Evolutionary conservation across 2,329 filamentous ascomycete species (phyloP).

Genomic region (Cytospora schulzeri): DNA sequence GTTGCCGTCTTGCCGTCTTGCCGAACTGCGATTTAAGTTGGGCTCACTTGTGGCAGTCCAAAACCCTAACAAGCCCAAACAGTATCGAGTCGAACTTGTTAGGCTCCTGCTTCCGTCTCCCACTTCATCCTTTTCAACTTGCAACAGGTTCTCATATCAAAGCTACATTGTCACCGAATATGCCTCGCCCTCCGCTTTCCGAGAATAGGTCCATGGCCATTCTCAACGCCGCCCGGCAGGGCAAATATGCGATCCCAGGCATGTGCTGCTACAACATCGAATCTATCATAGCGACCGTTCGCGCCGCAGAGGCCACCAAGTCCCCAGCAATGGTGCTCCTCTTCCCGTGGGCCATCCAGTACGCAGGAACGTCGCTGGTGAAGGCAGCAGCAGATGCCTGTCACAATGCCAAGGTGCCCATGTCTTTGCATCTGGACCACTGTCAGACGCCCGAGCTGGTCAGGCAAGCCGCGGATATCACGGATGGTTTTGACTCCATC

Average conservation of each 20-base stretch:
- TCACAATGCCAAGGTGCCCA: slow-evolving; percentile 57
- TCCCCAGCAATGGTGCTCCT: slow-evolving; percentile 72
- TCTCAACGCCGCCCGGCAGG: slow-evolving; percentile 56
- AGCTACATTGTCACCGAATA: slow-evolving; percentile 31
- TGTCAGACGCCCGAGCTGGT: slow-evolving; percentile 66
- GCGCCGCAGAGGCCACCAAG: slow-evolving; percentile 66
- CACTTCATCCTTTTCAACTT: not conserved
- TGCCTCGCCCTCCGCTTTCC: slow-evolving; percentile 42
- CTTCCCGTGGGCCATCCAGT: slow-evolving; percentile 74
- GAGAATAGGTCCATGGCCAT: slow-evolving; percentile 58
- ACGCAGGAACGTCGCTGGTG: slow-evolving; percentile 59
- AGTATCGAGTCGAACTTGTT: not conserved
- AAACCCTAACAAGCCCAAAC: not conserved
- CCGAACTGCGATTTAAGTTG: not conserved
- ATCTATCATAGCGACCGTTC: slow-evolving; percentile 68
- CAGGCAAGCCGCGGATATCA: slow-evolving; percentile 55
- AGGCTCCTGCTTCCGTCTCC: not conserved
- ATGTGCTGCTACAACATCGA: slow-evolving; percentile 71
- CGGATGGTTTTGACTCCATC: slow-evolving; percentile 66
- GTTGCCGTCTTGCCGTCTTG: no score
- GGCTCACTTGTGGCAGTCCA: not conserved
- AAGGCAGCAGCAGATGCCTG: slow-evolving; percentile 58
- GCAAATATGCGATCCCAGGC: slow-evolving; percentile 60
- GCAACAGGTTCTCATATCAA: not conserved
- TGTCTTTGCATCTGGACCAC: slow-evolving; percentile 68